Percentiles rank a stretch among this genome's conserved stretches.
Evolutionary conservation across 495 filamentous ascomycete species (phyloP).

Genomic region (Clavariopsis aquatica): DNA sequence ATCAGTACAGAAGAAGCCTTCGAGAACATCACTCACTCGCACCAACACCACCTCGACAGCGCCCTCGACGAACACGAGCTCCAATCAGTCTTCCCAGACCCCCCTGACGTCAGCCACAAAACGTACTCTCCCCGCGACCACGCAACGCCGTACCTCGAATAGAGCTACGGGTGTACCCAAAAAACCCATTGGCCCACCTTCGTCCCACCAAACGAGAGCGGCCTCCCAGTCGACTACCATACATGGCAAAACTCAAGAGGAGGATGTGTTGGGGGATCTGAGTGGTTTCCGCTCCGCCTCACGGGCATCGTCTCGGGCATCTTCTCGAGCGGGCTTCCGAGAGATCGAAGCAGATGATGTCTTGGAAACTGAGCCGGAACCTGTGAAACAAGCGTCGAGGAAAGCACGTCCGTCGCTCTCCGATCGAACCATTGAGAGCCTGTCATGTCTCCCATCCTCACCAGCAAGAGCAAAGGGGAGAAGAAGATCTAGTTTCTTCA

Average conservation of each 20-base stretch:
- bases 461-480: slow-evolving; percentile 54
- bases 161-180: slow-evolving; percentile 26
- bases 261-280: slow-evolving; percentile 37
- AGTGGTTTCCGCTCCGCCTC: slow-evolving; percentile 38
- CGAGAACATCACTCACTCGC: slow-evolving; percentile 18
- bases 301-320: slow-evolving; percentile 29
- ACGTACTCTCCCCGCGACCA: slow-evolving; percentile 1
- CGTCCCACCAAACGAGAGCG: slow-evolving; percentile 28
- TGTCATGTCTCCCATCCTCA: slow-evolving; percentile 65
- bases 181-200: slow-evolving; percentile 38
- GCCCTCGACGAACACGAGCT: slow-evolving; percentile 8
- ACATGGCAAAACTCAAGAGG: slow-evolving; percentile 2
- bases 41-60: slow-evolving; percentile 16
- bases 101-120: slow-evolving; percentile 20
- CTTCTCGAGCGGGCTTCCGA: slow-evolving; percentile 34
- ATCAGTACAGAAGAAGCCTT: slow-evolving; percentile 33
- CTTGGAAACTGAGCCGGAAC: slow-evolving; percentile 22
- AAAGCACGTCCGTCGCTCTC: slow-evolving; percentile 59
- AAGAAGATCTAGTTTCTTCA: slow-evolving; percentile 64
- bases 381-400: slow-evolving; percentile 28
- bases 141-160: slow-evolving; percentile 13
- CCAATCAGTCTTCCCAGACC: slow-evolving; percentile 17
- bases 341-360: slow-evolving; percentile 35
- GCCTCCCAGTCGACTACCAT: slow-evolving; percentile 5
- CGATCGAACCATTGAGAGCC: slow-evolving; percentile 68